Conservation (phyloP, 148 eudicot genomes). For the Nepenthes mirabilis region DNA sequence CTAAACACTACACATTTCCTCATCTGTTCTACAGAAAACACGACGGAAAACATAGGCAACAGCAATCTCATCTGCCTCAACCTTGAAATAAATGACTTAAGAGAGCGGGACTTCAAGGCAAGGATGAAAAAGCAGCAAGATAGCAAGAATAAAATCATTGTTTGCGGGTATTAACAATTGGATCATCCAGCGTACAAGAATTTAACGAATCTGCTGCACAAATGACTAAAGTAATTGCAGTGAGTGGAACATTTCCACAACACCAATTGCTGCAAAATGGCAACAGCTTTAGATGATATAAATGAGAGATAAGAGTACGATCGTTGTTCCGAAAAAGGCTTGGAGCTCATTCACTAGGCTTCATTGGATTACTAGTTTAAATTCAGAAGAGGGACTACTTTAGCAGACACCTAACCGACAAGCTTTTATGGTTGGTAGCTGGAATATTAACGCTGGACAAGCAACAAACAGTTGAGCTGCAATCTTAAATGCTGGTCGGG, state of each 20-base stretch:
- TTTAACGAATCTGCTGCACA: slow-evolving; percentile 6
- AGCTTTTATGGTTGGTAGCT: slow-evolving; percentile 18
- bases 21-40: slow-evolving; percentile 16
- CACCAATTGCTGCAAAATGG: no score
- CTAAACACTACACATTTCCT: slow-evolving; percentile 6
- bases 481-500: slow-evolving; percentile 19
- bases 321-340: not conserved
- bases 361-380: not conserved
- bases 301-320: not conserved
- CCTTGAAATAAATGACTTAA: slow-evolving; percentile 15
- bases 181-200: not conserved
- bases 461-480: slow-evolving; percentile 13
- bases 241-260: no score
- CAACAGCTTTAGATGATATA: no score
- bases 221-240: not conserved
- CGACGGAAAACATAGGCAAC: slow-evolving; percentile 11
- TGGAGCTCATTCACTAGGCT: slow-evolving; percentile 5
- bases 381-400: slow-evolving; percentile 10
- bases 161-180: not conserved
- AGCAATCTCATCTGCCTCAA: slow-evolving; percentile 13
- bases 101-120: slow-evolving; percentile 31
- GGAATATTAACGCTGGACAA: slow-evolving; percentile 10
- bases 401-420: slow-evolving; percentile 16
- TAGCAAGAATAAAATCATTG: slow-evolving; percentile 55
- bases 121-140: slow-evolving; percentile 53